A percentile compares a stretch with the other conserved stretches of the same genome.
Conservation (phyloP, 2,329 filamentous ascomycete species). For the Neocatenulostroma microsporum region DNA sequence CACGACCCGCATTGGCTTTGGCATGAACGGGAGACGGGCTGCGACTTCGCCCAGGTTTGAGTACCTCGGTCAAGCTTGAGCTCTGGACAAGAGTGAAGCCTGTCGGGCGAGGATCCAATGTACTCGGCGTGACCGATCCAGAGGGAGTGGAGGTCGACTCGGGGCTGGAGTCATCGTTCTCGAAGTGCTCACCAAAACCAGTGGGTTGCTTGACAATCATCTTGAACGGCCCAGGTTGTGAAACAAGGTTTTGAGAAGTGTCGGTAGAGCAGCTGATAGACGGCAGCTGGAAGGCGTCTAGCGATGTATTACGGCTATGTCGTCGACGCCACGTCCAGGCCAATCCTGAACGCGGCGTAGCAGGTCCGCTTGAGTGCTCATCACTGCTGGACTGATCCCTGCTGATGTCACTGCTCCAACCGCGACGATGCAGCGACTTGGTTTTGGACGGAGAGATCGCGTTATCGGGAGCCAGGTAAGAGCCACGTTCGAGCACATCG, state of each 20-base stretch:
- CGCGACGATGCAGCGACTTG: constrained; percentile 19
- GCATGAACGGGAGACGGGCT: constrained; percentile 1
- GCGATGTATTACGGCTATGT: constrained; percentile 9
- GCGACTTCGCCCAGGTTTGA: neutral
- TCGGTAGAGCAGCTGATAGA: constrained; percentile 1
- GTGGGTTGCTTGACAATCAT: constrained; percentile 18
- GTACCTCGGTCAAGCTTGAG: neutral
- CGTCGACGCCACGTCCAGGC: constrained; percentile 12
- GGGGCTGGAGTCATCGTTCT: constrained; percentile 8
- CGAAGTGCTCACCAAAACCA: constrained; percentile 7
- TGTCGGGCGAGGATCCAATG: neutral
- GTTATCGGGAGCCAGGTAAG: constrained; percentile 18
- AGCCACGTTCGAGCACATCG: constrained; percentile 13
- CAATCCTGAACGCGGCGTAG: constrained; percentile 3
- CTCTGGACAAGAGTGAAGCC: constrained; percentile 2
- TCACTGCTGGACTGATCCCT: constrained; percentile 29
- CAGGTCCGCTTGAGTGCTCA: constrained; percentile 11
- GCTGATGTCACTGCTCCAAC: constrained; percentile 28
- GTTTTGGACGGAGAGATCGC: constrained; percentile 10
- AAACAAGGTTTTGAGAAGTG: no score
- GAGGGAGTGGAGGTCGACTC: constrained; percentile 11
- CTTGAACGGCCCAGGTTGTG: no score
- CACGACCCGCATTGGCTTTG: neutral
- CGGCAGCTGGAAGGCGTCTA: constrained; percentile 10
- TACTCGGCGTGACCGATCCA: no score